These are phyloP conservation scores for Marasmius tenuissimus DNA, from an alignment of 1,284 basidiomycete genomes.

Conservation along the genomic window DNA sequence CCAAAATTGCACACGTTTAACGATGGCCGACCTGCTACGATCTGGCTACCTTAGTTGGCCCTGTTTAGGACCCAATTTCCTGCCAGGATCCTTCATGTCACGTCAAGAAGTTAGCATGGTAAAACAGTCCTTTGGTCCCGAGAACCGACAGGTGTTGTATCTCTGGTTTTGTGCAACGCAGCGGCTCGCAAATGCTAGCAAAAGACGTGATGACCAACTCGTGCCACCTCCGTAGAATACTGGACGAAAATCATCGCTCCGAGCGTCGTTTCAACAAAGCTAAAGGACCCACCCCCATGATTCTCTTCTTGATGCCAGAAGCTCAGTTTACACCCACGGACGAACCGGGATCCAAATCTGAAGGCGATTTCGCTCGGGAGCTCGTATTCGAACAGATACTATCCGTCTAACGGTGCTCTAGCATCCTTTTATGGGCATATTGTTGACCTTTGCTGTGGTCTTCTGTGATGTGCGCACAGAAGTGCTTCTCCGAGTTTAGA, in stretches of 20 bases:
- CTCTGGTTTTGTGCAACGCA: background rate
- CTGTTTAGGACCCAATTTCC: constrained; percentile 16
- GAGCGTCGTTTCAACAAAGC: background rate
- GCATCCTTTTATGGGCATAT: background rate
- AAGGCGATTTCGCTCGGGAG: background rate
- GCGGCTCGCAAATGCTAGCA: background rate
- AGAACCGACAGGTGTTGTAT: background rate
- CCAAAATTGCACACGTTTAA: constrained; percentile 33
- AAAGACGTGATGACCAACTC: background rate
- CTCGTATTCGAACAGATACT: too few species aligned
- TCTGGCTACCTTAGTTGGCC: background rate
- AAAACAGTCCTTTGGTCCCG: background rate
- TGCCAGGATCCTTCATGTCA: constrained; percentile 39
- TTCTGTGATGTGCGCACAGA: background rate
- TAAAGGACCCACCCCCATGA: background rate
- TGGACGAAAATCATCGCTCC: too few species aligned
- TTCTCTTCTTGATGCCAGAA: background rate
- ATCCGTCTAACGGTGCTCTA: background rate
- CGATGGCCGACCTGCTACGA: constrained; percentile 36
- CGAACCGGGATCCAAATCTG: background rate
- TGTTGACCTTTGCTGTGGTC: background rate
- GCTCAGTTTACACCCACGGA: background rate
- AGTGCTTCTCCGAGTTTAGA: background rate
- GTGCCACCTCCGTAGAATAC: too few species aligned
- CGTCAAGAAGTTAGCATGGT: constrained; percentile 29